Evolutionary conservation across 768 basidiomycete genomes (phyloP), one percentile per base, ranked within the genome.

Genomic region (Lactarius quietus): DNA sequence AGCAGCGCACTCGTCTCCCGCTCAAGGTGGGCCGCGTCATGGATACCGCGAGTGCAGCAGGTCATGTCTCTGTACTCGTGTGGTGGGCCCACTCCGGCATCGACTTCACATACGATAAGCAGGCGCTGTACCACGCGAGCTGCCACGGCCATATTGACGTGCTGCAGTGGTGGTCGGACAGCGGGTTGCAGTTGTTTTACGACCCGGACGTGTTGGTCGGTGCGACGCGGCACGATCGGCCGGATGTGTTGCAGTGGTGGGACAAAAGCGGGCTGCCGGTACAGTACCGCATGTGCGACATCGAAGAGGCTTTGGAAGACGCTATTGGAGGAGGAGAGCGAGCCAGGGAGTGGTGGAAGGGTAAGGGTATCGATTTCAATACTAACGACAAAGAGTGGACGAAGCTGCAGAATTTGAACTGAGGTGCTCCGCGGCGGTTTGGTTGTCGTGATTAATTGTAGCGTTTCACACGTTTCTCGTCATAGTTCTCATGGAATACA

Each of bases 191-290:
- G 70, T 76, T 93, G 61, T 81, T 86, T 51, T 94, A 89, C 73
- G 91, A 95, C 72, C 87, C 85, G 65, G 92, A 94, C 65, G 88
- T 85, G 10, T 80, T 95, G 61, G 84, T 83, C 5, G 87, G 89
- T 29, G 93, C 93, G 31, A 93, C 93, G 31, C 81, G 87, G 70
- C 86, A 92, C 74, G 91, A 93, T 68, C 82, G 89, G 45, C 87
- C 88, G 29, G 88, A 89, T 69, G 89, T 93, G 35, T 77, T 95
- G 28, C 87, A 92, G 67, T 95, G 93, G 93, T 95, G 93, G 93
- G 83, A 90, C 67, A 84, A 83, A 71, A 88, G 84, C 48, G 88
- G 88, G 8, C 78, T 94, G 57, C 82, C 89, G 4, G 85, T 94
- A 63, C 89, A 90, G 71, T 95, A 93, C 75, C 84, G 93, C 60